Evolutionary conservation across 345 rosid genomes (phyloP).

Genomic region (Rhizophora apiculata): DNA sequence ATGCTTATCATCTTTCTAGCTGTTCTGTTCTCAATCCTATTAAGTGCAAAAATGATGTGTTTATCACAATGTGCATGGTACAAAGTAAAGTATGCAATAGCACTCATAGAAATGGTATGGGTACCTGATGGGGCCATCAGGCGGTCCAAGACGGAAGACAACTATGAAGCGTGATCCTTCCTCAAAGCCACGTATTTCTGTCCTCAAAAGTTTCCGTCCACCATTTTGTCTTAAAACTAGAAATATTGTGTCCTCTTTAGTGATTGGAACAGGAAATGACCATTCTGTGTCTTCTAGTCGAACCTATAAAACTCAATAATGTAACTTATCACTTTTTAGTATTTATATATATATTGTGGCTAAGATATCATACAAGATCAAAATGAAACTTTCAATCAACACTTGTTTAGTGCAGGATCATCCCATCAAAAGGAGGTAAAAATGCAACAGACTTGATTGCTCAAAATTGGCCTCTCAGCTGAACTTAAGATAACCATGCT

Average conservation of each 20-base stretch:
- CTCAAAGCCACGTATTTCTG: slow-evolving; percentile 93
- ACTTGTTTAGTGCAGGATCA: too few species aligned
- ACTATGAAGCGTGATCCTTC: slow-evolving; percentile 96
- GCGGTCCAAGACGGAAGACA: slow-evolving; percentile 83
- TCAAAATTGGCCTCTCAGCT: too few species aligned
- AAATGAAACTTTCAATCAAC: too few species aligned
- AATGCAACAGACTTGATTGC: too few species aligned
- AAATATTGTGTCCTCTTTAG: slow-evolving; percentile 82
- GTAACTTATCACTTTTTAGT: too few species aligned
- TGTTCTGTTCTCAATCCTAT: slow-evolving; percentile 91
- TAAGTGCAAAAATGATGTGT: slow-evolving; percentile 16
- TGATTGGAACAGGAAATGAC: slow-evolving; percentile 85
- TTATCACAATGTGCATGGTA: background rate
- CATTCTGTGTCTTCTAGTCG: slow-evolving; percentile 74
- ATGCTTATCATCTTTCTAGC: slow-evolving; percentile 50
- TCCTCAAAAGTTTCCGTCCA: slow-evolving; percentile 51
- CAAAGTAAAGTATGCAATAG: background rate
- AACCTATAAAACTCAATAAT: slow-evolving; percentile 43
- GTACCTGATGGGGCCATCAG: slow-evolving; percentile 85
- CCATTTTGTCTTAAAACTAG: slow-evolving; percentile 66
- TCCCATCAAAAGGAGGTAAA: too few species aligned
- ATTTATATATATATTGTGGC: too few species aligned
- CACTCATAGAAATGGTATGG: slow-evolving; percentile 5
- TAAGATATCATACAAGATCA: too few species aligned
- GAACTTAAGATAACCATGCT: too few species aligned